phyloP scores from a whole-genome alignment of 768 basidiomycete genomes.

The Saitozyma sp. region DNA sequence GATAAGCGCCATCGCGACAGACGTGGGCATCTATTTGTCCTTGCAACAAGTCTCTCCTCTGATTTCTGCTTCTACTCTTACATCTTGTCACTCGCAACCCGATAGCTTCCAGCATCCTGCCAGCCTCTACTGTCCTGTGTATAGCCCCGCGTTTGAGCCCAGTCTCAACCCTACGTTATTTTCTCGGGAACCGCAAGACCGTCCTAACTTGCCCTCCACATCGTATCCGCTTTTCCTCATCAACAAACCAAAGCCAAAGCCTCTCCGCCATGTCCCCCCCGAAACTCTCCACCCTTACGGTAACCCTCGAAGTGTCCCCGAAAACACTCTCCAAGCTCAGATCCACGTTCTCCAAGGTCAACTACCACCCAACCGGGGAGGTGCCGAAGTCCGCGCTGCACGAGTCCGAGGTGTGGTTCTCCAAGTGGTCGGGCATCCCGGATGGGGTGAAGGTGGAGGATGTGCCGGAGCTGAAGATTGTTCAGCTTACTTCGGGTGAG shows the following conservation, averaged over 20 bases:
- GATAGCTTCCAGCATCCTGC: too few species aligned
- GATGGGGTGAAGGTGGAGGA: constrained; percentile 21
- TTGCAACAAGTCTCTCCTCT: too few species aligned
- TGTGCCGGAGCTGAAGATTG: constrained; percentile 26
- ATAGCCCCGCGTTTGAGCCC: too few species aligned
- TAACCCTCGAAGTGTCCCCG: constrained; percentile 12
- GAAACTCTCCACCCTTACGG: constrained; percentile 10
- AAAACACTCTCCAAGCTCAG: constrained; percentile 17
- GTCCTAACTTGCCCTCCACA: too few species aligned
- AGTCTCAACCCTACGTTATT: too few species aligned
- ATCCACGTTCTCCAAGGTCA: constrained; percentile 34
- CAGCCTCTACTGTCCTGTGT: too few species aligned
- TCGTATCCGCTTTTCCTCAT: too few species aligned
- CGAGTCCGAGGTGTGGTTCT: constrained; percentile 36
- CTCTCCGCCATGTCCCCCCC: constrained; percentile 13
- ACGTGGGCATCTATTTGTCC: too few species aligned
- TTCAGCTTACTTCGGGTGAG: constrained; percentile 41
- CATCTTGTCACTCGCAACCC: too few species aligned
- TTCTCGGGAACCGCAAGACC: too few species aligned
- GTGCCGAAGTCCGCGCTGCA: constrained; percentile 12
- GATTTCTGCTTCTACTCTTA: too few species aligned
- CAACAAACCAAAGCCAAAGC: neutral
- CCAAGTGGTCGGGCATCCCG: constrained; percentile 26
- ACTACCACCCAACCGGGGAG: constrained; percentile 29
- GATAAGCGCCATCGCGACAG: too few species aligned